These are phyloP conservation scores for Piper longum DNA, from an alignment of 164 flowering plant species.

Conservation along the genomic window DNA sequence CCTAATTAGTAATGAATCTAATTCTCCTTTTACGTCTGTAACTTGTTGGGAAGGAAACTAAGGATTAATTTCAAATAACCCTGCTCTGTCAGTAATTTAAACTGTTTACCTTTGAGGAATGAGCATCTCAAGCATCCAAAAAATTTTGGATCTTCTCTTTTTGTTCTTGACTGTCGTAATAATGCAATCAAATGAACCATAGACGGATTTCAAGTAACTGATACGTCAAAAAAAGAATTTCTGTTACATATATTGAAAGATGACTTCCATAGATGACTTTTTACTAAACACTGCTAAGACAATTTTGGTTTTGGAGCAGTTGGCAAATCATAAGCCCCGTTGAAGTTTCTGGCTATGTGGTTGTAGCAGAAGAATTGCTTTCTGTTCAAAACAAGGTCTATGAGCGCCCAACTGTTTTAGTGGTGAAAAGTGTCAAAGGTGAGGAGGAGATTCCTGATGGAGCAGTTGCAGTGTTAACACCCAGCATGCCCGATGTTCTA, in stretches of 20 bases:
- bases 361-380: conserved; percentile 76
- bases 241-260: not conserved
- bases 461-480: conserved; percentile 87
- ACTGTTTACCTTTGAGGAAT: too few species aligned
- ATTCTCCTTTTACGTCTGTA: too few species aligned
- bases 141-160: not conserved
- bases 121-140: not conserved
- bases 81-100: too few species aligned
- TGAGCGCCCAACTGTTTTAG: conserved; percentile 64
- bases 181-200: too few species aligned
- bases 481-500: conserved; percentile 98
- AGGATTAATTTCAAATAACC: too few species aligned
- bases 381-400: conserved; percentile 76
- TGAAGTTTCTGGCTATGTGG: conserved; percentile 78
- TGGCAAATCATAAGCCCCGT: conserved; percentile 99
- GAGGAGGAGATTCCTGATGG: conserved; percentile 99
- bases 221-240: not conserved
- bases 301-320: conserved; percentile 31
- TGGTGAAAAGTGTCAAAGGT: conserved; percentile 84
- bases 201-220: not conserved
- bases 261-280: not conserved
- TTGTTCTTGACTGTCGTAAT: not conserved
- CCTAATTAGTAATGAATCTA: too few species aligned
- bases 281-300: not conserved
- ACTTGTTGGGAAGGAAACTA: too few species aligned